phyloP scores from a whole-genome alignment of 371 early-diverging fungal species.

The Fennellomyces sp. region DNA sequence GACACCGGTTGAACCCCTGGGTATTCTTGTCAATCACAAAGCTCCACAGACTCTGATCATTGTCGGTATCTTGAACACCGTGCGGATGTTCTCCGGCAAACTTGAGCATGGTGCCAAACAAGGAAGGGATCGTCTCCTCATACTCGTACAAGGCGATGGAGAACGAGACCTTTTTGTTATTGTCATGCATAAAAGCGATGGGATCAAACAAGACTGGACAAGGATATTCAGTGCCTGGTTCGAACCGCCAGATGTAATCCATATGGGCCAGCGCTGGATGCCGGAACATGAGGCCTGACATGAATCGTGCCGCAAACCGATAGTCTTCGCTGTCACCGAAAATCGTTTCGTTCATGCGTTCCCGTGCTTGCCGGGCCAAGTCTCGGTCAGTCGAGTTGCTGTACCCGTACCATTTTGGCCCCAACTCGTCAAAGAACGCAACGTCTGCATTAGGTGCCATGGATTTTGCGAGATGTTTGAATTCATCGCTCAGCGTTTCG shows the following conservation, averaged over 20 bases:
- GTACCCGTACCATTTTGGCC: constrained; percentile 33
- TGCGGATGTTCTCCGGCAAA: constrained; percentile 51
- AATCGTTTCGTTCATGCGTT: constrained; percentile 24
- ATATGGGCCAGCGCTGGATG: constrained; percentile 39
- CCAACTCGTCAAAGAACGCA: constrained; percentile 35
- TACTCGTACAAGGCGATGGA: constrained; percentile 85
- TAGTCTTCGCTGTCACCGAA: constrained; percentile 49
- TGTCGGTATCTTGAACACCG: constrained; percentile 14
- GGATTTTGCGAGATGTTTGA: constrained; percentile 33
- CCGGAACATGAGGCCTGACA: constrained; percentile 44
- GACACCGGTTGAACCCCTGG: constrained; percentile 71
- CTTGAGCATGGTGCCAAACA: constrained; percentile 71
- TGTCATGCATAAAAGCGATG: constrained; percentile 39
- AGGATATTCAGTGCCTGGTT: constrained; percentile 47
- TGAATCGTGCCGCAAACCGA: constrained; percentile 45
- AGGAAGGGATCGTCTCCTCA: constrained; percentile 78
- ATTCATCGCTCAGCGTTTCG: constrained; percentile 34
- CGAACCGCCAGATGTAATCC: constrained; percentile 51
- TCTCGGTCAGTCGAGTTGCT: constrained; percentile 20
- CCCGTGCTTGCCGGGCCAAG: constrained; percentile 33
- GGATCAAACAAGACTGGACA: constrained; percentile 45
- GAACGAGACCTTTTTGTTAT: constrained; percentile 51
- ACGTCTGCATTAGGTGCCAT: constrained; percentile 19
- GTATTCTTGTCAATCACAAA: constrained; percentile 51
- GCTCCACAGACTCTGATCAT: constrained; percentile 30